Evolutionary conservation across 805 yeast genomes (phyloP).

Genomic region (Wickerhamiella brachini): DNA sequence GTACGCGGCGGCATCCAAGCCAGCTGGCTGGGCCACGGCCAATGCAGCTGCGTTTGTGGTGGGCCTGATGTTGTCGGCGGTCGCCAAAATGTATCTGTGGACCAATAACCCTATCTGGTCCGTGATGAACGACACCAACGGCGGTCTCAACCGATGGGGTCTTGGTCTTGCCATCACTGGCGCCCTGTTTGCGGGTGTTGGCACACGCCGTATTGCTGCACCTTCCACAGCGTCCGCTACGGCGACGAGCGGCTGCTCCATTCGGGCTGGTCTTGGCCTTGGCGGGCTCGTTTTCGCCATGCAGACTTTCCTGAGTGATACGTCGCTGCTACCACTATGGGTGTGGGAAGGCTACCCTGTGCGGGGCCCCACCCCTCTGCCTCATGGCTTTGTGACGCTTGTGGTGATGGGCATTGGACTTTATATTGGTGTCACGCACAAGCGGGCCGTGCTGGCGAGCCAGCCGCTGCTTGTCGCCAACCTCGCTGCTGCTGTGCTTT

Average conservation of each 20-base stretch:
- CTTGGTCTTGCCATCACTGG: conserved; percentile 46
- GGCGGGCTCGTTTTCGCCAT: conserved; percentile 63
- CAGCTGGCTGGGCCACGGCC: conserved; percentile 21
- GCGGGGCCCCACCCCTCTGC: conserved; percentile 76
- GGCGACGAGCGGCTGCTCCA: conserved; percentile 7
- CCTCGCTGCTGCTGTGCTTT: conserved; percentile 38
- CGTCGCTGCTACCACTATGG: conserved; percentile 83
- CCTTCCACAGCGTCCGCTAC: neutral
- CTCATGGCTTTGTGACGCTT: conserved; percentile 59
- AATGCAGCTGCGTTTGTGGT: conserved; percentile 45
- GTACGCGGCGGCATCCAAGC: conserved; percentile 22
- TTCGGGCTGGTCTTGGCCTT: conserved; percentile 51
- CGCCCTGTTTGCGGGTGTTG: conserved; percentile 40
- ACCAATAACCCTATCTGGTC: conserved; percentile 97
- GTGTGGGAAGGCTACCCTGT: conserved; percentile 92
- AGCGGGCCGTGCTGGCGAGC: conserved; percentile 22
- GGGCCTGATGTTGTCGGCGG: conserved; percentile 63
- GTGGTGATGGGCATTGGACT: conserved; percentile 45
- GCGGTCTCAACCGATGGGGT: conserved; percentile 73
- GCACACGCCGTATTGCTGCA: neutral
- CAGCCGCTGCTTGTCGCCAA: conserved; percentile 31
- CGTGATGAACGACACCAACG: conserved; percentile 68
- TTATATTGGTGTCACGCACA: conserved; percentile 29
- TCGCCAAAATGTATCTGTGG: conserved; percentile 59
- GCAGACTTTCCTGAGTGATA: conserved; percentile 65